These are phyloP conservation scores for Rachicladosporium sp. DNA, from an alignment of 2,329 filamentous ascomycete species.

Conservation along the genomic window DNA sequence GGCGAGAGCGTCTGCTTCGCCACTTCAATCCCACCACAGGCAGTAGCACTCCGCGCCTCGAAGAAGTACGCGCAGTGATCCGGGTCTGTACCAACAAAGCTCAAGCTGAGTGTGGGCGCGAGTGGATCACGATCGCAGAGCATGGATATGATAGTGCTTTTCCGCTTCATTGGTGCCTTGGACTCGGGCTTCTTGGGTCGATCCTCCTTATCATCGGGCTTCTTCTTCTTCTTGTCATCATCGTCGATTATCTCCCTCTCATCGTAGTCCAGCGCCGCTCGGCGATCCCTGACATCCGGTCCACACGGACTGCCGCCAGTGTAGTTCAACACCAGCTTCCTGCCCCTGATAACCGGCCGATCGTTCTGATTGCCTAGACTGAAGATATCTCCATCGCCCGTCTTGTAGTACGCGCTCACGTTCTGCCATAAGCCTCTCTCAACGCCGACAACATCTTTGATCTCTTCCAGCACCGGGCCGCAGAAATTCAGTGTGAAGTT, in stretches of 20 bases:
- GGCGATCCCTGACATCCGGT: slow-evolving; percentile 18
- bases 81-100: slow-evolving; percentile 69
- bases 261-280: slow-evolving; percentile 13
- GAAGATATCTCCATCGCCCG: slow-evolving; percentile 48
- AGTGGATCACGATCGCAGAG: slow-evolving; percentile 78
- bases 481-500: slow-evolving; percentile 83
- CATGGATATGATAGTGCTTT: slow-evolving; percentile 81
- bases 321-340: slow-evolving; percentile 46
- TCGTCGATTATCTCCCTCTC: slow-evolving; percentile 29
- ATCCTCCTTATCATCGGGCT: slow-evolving; percentile 16
- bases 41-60: slow-evolving; percentile 74
- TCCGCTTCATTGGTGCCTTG: slow-evolving; percentile 43
- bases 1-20: slow-evolving; percentile 50
- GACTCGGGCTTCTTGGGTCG: slow-evolving; percentile 14
- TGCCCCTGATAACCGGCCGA: slow-evolving; percentile 47
- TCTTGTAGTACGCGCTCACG: slow-evolving; percentile 65
- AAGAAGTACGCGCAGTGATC: slow-evolving; percentile 96
- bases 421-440: slow-evolving; percentile 53
- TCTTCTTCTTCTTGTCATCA: slow-evolving; percentile 23
- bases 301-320: slow-evolving; percentile 38
- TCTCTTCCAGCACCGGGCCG: slow-evolving; percentile 55
- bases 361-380: slow-evolving; percentile 56
- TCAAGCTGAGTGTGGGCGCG: slow-evolving; percentile 54
- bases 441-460: slow-evolving; percentile 41
- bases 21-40: slow-evolving; percentile 60